A percentile compares a stretch with the other conserved stretches of the same genome.
phyloP scores from a whole-genome alignment of 176 grass and related monocot genomes.

The Avena insularis region DNA sequence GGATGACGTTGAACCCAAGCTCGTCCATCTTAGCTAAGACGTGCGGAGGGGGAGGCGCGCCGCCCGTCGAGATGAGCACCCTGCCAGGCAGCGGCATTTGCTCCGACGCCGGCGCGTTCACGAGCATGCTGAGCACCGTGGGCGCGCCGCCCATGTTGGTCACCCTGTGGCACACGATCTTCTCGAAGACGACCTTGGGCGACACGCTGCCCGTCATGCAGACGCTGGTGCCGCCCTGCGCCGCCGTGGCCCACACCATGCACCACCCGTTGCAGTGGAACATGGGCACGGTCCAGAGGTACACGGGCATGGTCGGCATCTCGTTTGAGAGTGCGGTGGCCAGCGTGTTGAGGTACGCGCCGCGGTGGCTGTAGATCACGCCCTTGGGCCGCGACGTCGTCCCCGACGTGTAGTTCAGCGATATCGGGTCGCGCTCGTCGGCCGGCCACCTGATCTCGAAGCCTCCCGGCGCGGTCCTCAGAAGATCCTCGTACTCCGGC shows the following conservation, averaged over 20 bases:
- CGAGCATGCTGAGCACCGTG: slow-evolving; percentile 65
- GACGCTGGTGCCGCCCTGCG: slow-evolving; percentile 62
- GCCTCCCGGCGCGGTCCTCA: slow-evolving; percentile 6
- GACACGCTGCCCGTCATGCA: slow-evolving; percentile 43
- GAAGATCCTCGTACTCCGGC: slow-evolving; percentile 45
- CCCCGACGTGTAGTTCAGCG: slow-evolving; percentile 73
- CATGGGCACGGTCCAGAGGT: slow-evolving; percentile 79
- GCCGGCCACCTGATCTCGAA: slow-evolving; percentile 63
- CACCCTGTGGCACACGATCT: slow-evolving; percentile 58
- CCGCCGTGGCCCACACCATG: slow-evolving; percentile 62
- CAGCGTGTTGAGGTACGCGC: slow-evolving; percentile 67
- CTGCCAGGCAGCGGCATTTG: slow-evolving; percentile 33
- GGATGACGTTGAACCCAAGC: slow-evolving; percentile 59
- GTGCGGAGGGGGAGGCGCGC: slow-evolving; percentile 54
- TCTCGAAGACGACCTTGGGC: slow-evolving; percentile 48
- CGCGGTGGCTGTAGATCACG: slow-evolving; percentile 72
- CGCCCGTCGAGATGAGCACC: slow-evolving; percentile 59
- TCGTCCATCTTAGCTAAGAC: slow-evolving; percentile 60
- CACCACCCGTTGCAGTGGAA: slow-evolving; percentile 85
- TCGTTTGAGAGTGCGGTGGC: slow-evolving; percentile 46
- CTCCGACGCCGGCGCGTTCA: slow-evolving; percentile 49
- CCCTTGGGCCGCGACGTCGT: slow-evolving; percentile 70
- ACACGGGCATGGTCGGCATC: slow-evolving; percentile 49
- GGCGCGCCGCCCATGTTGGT: slow-evolving; percentile 64
- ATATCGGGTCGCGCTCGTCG: slow-evolving; percentile 66